Conservation (phyloP, 2,329 filamentous ascomycete species). For the Fusarium oligoseptatum region DNA sequence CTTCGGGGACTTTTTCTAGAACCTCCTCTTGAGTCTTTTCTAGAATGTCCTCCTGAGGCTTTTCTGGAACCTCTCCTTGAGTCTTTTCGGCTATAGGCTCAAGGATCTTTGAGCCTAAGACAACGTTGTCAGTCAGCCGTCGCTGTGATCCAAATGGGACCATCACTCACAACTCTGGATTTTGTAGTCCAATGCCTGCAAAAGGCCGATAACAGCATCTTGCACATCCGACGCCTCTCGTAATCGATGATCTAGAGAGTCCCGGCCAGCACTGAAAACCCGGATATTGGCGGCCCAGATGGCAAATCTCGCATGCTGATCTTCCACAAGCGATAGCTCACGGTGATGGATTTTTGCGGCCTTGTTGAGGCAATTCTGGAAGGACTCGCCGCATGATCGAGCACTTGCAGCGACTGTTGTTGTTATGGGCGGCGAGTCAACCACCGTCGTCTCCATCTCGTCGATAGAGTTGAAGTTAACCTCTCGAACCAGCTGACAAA, state of each 20-base stretch:
- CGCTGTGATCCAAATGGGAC: background rate
- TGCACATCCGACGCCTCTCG: background rate
- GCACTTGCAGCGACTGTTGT: constrained; percentile 1
- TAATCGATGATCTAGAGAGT: background rate
- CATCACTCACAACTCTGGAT: background rate
- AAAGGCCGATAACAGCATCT: background rate
- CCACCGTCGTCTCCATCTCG: background rate
- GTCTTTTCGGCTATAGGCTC: background rate
- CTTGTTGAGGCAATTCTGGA: constrained; percentile 8
- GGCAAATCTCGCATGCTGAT: background rate
- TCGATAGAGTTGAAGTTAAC: background rate
- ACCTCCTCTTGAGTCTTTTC: background rate
- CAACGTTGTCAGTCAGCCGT: background rate
- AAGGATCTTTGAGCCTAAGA: background rate
- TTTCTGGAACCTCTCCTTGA: background rate
- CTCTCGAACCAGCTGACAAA: background rate
- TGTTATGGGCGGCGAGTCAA: background rate
- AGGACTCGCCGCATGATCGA: background rate
- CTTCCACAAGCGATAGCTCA: background rate
- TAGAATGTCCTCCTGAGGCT: no score
- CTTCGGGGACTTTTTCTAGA: background rate
- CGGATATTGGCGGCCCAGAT: background rate
- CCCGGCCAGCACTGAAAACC: background rate
- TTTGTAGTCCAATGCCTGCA: background rate
- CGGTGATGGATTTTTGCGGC: background rate